Percentiles rank a stretch among this genome's conserved stretches.
Conservation (phyloP, 331 rosid species). For the Stylosanthes scabra region DNA sequence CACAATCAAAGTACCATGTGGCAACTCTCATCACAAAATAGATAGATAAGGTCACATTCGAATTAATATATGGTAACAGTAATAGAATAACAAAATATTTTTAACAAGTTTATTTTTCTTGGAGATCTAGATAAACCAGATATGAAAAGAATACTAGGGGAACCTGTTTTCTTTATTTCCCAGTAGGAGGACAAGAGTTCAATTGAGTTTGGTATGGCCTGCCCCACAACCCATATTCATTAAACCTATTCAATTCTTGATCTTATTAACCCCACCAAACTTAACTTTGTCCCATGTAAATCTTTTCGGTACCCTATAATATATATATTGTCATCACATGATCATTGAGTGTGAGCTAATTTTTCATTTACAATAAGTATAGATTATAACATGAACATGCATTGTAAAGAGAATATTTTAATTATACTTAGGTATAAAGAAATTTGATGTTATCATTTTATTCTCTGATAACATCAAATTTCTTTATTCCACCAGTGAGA, state of each 20-base stretch:
- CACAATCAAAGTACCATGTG: neutral
- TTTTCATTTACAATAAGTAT: too few relatives aligned
- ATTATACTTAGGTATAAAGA: too few relatives aligned
- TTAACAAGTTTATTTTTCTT: neutral
- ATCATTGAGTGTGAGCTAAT: neutral
- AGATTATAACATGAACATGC: too few relatives aligned
- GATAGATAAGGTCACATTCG: neutral
- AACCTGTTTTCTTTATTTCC: neutral
- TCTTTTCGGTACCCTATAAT: neutral
- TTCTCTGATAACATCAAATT: too few relatives aligned
- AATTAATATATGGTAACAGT: too few relatives aligned
- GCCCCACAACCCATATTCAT: slow-evolving; percentile 31
- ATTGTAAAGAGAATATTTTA: too few relatives aligned
- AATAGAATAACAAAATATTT: neutral
- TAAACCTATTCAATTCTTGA: neutral
- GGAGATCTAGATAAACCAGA: slow-evolving; percentile 3
- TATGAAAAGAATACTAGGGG: slow-evolving; percentile 13
- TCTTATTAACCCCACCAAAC: slow-evolving; percentile 30
- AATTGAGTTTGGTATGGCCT: slow-evolving; percentile 32
- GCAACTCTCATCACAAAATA: neutral
- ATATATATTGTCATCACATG: too few relatives aligned
- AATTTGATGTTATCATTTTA: too few relatives aligned
- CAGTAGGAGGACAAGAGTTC: neutral
- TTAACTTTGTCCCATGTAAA: slow-evolving; percentile 23
- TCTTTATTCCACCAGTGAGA: too few relatives aligned